These are phyloP conservation scores for Ceratocystis alfenasii DNA, from an alignment of 2,329 filamentous ascomycete species.

Conservation along the genomic window DNA sequence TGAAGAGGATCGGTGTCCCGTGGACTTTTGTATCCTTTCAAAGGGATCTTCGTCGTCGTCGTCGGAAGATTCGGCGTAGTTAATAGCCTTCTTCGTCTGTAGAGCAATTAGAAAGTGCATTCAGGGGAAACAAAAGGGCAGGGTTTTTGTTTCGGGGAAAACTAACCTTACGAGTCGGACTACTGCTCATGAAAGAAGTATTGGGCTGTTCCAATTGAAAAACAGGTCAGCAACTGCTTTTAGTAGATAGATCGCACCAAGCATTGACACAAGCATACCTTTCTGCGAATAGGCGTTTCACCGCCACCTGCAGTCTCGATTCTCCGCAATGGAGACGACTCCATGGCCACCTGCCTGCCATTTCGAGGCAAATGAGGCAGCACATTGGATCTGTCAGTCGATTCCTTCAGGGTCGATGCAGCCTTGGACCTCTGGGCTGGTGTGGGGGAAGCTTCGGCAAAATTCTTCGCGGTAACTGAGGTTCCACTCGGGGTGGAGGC, in stretches of 20 bases:
- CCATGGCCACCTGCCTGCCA: conserved; percentile 33
- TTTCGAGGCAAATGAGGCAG: conserved; percentile 27
- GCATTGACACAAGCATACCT: not conserved
- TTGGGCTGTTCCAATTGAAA: conserved; percentile 25
- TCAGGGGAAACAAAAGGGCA: not conserved
- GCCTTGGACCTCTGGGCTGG: conserved; percentile 8
- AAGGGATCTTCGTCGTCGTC: conserved; percentile 58
- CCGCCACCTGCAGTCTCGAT: not conserved
- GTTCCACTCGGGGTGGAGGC: conserved; percentile 27
- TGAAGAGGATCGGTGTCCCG: conserved; percentile 31
- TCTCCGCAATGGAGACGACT: conserved; percentile 51
- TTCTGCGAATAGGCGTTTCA: conserved; percentile 23
- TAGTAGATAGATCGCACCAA: not conserved
- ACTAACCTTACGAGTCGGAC: conserved; percentile 66
- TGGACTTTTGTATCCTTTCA: conserved; percentile 22
- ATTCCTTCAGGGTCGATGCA: conserved; percentile 29
- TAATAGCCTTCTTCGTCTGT: conserved; percentile 49
- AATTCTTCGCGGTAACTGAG: conserved; percentile 29
- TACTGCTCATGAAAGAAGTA: conserved; percentile 43
- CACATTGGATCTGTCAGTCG: conserved; percentile 33
- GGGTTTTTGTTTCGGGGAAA: no score
- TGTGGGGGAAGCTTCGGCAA: conserved; percentile 28
- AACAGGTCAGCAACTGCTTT: not conserved
- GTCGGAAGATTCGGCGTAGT: conserved; percentile 76
- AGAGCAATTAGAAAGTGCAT: not conserved